Percentiles rank a stretch among this genome's conserved stretches.
Conservation (phyloP, 2,329 filamentous ascomycete genomes). For the Aspergillus hiratsukae region DNA sequence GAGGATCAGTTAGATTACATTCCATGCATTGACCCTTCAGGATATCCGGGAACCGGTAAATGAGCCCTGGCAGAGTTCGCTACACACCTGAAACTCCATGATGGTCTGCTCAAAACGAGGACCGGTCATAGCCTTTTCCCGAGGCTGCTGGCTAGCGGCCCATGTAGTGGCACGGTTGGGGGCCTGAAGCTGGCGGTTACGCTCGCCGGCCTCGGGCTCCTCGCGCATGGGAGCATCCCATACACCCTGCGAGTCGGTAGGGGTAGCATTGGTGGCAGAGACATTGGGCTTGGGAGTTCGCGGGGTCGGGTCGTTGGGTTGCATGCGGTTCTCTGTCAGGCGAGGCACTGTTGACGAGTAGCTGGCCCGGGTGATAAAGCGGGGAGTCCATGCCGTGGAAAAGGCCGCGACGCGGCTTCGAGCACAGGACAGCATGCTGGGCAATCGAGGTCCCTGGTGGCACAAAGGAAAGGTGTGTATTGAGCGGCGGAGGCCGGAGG, state of each 20-base stretch:
- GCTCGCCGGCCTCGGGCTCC: conserved; percentile 50
- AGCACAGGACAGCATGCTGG: conserved; percentile 43
- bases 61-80: not conserved
- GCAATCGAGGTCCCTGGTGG: conserved; percentile 18
- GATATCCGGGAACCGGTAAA: no score
- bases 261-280: conserved; percentile 58
- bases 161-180: conserved; percentile 79
- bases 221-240: conserved; percentile 55
- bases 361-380: conserved; percentile 30
- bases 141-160: conserved; percentile 79
- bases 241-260: conserved; percentile 46
- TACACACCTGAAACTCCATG: conserved; percentile 78
- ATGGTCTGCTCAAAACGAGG: conserved; percentile 97
- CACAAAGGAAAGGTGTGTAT: conserved; percentile 4
- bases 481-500: conserved; percentile 14
- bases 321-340: conserved; percentile 38
- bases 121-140: conserved; percentile 81
- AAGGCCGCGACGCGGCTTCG: conserved; percentile 45
- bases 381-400: conserved; percentile 34
- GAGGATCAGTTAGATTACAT: conserved; percentile 1
- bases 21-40: not conserved
- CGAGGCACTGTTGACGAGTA: conserved; percentile 43
- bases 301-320: conserved; percentile 56
- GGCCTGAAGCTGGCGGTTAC: conserved; percentile 64
- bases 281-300: conserved; percentile 50